Evolutionary conservation across 1,284 basidiomycete genomes (phyloP).

Genomic region (Inonotus obliquus): DNA sequence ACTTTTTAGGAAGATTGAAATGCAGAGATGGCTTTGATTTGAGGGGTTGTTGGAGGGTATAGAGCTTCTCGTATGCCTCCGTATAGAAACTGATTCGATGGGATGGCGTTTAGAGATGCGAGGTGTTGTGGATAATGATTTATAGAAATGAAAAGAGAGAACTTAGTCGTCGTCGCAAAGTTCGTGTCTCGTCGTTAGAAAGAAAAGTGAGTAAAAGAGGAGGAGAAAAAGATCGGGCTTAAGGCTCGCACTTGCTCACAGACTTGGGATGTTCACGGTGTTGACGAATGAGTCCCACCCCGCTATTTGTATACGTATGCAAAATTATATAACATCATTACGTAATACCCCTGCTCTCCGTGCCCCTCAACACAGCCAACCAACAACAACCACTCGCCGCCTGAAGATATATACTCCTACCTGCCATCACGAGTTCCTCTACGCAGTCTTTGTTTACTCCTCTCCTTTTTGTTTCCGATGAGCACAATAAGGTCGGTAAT

Average conservation of each 20-base stretch:
- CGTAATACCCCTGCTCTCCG: background rate
- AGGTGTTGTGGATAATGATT: too few relatives aligned
- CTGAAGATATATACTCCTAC: too few relatives aligned
- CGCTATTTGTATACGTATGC: background rate
- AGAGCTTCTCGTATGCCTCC: background rate
- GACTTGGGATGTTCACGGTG: background rate
- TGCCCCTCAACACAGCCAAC: too few relatives aligned
- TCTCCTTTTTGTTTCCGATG: background rate
- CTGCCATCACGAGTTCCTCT: background rate
- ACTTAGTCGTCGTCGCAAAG: slow-evolving; percentile 51
- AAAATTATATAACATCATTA: background rate
- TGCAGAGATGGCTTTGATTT: background rate
- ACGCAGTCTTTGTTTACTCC: background rate
- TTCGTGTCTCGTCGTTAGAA: slow-evolving; percentile 63
- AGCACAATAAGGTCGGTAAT: background rate
- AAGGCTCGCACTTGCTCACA: slow-evolving; percentile 6
- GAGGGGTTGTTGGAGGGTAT: background rate
- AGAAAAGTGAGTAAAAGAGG: background rate
- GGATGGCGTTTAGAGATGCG: slow-evolving; percentile 23
- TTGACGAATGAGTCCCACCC: background rate
- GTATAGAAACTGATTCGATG: slow-evolving; percentile 25
- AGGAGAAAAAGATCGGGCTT: background rate
- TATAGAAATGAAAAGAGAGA: slow-evolving; percentile 27
- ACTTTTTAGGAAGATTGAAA: slow-evolving; percentile 1
- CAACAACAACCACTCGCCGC: too few relatives aligned